Base-by-base conservation (phyloP, 306 rosid species). In the Dryas alaskensis region DNA sequence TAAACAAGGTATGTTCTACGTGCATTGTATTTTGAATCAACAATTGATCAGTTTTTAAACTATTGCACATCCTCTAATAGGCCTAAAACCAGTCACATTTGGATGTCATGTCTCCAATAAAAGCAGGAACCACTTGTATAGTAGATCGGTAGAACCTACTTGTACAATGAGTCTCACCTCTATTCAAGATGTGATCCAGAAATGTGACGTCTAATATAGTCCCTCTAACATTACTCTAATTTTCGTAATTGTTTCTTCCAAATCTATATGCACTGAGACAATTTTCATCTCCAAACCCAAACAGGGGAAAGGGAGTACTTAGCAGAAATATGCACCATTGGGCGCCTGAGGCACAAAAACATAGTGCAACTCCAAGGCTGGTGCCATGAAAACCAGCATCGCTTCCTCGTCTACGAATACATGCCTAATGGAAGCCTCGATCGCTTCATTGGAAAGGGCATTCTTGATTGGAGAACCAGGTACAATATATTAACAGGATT, bases 351-450 rank as follows among this genome's bases (percentile, higher is more conserved):
- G 70, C 92, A 88, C 84, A 88, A 65, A 76, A 88, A 88, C 77
- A 48, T 88, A 22, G 73, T 88, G 71, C 81, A 84, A 65, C 86
- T 86, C 65, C 87, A 73, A 76, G 90, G 90, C 1, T 88, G 90
- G 89, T 84, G 90, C 73, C 82, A 79, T 25, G 81, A 84, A 50
- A 70, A 74, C 0, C 65, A 67, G 5, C 73, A 82, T 37, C 86
- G 80, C 25, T 81, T 82, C 61, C 57, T 84, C 31, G 87, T 88
- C 31, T 88, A 78, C 61, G 89, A 86, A 9, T 88, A 76, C 69
- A 88, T 88, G 93, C 76, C 83, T 62, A 88, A 88, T 12, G 85
- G 90, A 54, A 84, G 93, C 81, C 86, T 84, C 1, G 90, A 84
- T 46, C 77, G 37, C 0, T 82, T 78, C 82, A 78, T 86, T 12